Conservation (phyloP, 2,329 filamentous ascomycete genomes). For the Cordyceps cicadae region DNA sequence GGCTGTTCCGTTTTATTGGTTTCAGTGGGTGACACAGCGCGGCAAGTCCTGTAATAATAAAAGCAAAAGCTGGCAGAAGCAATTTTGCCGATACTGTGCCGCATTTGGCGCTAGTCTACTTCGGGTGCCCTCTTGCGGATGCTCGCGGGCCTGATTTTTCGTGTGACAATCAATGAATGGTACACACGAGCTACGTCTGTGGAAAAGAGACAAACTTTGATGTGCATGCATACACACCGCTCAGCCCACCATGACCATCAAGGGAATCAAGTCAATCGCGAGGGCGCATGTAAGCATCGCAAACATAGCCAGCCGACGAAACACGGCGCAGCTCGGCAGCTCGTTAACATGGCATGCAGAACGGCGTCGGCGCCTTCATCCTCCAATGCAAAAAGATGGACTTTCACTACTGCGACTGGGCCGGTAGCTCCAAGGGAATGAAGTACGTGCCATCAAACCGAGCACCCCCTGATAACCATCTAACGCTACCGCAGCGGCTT, state of each 20-base stretch:
- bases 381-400: conserved; percentile 93
- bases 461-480: background rate
- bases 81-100: conserved; percentile 13
- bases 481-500: conserved; percentile 54
- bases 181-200: background rate
- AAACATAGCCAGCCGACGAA: background rate
- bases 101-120: conserved; percentile 5
- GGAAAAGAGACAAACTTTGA: background rate
- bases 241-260: conserved; percentile 45
- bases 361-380: conserved; percentile 94
- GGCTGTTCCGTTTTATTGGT: background rate
- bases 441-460: conserved; percentile 53
- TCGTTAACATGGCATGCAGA: conserved; percentile 44
- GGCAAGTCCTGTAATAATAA: background rate
- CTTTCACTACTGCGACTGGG: conserved; percentile 96
- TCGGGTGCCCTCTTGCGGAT: conserved; percentile 13
- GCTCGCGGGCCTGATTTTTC: conserved; percentile 16
- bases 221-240: conserved; percentile 18
- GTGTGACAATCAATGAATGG: conserved; percentile 1
- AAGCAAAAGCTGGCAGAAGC: background rate
- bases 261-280: conserved; percentile 44
- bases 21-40: background rate
- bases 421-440: conserved; percentile 89
- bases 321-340: background rate
- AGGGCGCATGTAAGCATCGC: conserved; percentile 41